These are phyloP conservation scores for Magnolia sinica DNA, from an alignment of 164 flowering plant genomes.

Conservation along the genomic window DNA sequence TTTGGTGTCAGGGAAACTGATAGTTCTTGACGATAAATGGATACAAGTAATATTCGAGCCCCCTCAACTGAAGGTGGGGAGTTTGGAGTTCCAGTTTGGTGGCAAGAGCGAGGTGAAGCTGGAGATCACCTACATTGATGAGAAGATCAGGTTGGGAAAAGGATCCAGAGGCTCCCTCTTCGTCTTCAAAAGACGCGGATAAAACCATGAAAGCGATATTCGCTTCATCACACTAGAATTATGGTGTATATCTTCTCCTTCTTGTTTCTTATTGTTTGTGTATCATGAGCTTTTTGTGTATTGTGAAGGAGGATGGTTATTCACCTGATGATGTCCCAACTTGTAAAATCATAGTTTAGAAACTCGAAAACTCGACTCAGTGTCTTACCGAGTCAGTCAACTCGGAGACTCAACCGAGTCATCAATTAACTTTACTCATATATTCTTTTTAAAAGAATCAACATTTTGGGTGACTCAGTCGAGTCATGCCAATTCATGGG, in stretches of 20 bases:
- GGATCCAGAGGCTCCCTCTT: conserved; percentile 93
- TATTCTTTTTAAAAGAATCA: no score
- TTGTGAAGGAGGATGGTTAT: no score
- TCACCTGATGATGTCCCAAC: no score
- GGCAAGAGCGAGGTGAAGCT: conserved; percentile 89
- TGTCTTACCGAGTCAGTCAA: background rate
- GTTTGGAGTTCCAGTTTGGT: conserved; percentile 64
- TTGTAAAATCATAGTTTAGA: background rate
- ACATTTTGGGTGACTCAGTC: no score
- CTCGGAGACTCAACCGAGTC: background rate
- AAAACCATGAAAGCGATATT: background rate
- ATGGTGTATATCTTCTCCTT: background rate
- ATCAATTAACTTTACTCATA: no score
- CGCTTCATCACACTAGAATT: no score
- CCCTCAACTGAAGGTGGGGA: conserved; percentile 80
- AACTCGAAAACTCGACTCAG: background rate
- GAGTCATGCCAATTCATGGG: no score
- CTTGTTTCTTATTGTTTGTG: background rate
- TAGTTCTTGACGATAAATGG: conserved; percentile 71
- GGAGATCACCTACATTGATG: conserved; percentile 80
- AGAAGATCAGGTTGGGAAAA: conserved; percentile 74
- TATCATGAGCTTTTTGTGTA: background rate
- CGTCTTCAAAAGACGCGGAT: conserved; percentile 64
- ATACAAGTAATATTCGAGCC: conserved; percentile 89
- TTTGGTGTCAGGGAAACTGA: conserved; percentile 36